These are phyloP conservation scores for Alternaria sp. DNA, from an alignment of 2,329 filamentous ascomycete genomes.

Conservation along the genomic window DNA sequence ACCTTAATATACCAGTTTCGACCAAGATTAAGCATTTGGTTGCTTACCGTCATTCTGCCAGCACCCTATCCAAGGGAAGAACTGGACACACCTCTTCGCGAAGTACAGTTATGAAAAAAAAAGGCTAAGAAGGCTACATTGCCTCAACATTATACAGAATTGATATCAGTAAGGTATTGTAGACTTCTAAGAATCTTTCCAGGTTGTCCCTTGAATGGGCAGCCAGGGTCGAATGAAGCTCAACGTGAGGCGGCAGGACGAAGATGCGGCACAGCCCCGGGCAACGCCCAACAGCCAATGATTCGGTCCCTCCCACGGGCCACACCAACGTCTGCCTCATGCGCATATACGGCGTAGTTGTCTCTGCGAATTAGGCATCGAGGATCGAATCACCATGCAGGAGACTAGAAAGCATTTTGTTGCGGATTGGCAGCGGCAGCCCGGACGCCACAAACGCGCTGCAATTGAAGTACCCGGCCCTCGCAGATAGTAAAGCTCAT, in stretches of 20 bases:
- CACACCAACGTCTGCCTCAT: background rate
- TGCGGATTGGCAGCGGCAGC: background rate
- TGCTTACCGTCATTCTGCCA: background rate
- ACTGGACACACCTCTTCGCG: too few relatives aligned
- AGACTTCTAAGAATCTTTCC: too few relatives aligned
- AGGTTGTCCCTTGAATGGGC: too few relatives aligned
- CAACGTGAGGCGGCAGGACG: background rate
- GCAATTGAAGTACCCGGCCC: background rate
- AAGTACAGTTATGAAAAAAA: too few relatives aligned
- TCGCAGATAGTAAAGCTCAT: background rate
- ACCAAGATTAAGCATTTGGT: too few relatives aligned
- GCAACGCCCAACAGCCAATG: background rate
- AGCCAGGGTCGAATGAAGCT: background rate
- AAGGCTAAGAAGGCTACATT: too few relatives aligned
- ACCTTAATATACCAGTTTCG: too few relatives aligned
- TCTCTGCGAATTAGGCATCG: background rate
- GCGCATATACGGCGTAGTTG: background rate
- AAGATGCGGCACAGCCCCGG: background rate
- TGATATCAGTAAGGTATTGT: too few relatives aligned
- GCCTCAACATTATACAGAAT: too few relatives aligned
- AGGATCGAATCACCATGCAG: background rate
- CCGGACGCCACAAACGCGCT: background rate
- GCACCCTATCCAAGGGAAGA: too few relatives aligned
- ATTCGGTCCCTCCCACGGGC: too few relatives aligned
- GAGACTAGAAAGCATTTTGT: background rate